Base-by-base conservation (phyloP, 768 basidiomycete genomes). In the Lactifluus echinatus region DNA sequence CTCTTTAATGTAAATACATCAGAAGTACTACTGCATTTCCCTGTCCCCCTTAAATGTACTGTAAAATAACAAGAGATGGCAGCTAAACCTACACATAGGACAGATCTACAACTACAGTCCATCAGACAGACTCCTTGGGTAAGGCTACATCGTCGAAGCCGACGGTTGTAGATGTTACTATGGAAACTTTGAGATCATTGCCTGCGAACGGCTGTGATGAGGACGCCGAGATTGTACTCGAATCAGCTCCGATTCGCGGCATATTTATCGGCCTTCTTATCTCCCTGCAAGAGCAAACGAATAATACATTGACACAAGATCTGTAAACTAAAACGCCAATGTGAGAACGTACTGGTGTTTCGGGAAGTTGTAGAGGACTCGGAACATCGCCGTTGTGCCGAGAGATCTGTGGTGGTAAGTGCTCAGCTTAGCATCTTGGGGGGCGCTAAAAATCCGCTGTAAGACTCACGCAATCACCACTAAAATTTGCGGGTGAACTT, bases 401-500 rank as follows among this genome's bases (percentile, higher is more conserved):
- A 50, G 34, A 8, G 50, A 50, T 17, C 40, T 42, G 21, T 42
- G 19, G 40, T 10, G n/a, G 5, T 28, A 24, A 19, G 14, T 12
- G 8, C 2, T 50, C 48, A 29, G 15, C 31, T 2, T 17, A 1
- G 4, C 14, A 6, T 8, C 19, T 43, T 44, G 14, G 2, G 23
- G 6, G 10, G 29, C 6, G 1, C 3, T 24, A 23, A 42, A 12
- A 44, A n/a, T 12, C 10, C 3, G 14, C 2, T 4, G 1, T 5
- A 8, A 10, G 11, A 34, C 55, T 56, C 49, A 56, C 55, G 56
- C 56, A 31, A 57, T 57, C 2, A 57, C 56, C 34, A 57, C 56
- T 57, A 19, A 40, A 6, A 52, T 24, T 7, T 11, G 19, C 14
- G 12, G 24, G 10, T 36, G 7, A 8, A 37, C 3, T 10, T 44